phyloP scores from a whole-genome alignment of 768 basidiomycete species.

The Mycena venus region DNA sequence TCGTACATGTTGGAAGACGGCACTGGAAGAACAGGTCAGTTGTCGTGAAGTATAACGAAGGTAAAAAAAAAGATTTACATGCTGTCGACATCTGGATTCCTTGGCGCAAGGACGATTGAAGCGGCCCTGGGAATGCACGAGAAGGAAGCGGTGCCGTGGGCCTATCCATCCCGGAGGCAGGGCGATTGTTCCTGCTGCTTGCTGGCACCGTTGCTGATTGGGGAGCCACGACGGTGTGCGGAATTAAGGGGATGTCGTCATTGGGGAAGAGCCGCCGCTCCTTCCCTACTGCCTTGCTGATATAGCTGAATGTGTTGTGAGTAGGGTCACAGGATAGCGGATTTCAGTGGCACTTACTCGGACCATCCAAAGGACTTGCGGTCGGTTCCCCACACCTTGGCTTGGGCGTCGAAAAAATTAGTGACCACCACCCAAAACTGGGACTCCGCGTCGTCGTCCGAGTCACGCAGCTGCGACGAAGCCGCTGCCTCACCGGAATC shows the following conservation, averaged over 20 bases:
- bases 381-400: background rate
- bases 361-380: background rate
- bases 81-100: too few species aligned
- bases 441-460: background rate
- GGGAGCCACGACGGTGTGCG: background rate
- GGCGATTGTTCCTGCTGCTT: too few species aligned
- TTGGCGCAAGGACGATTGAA: background rate
- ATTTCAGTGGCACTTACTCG: background rate
- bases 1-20: background rate
- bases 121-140: background rate
- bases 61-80: too few species aligned
- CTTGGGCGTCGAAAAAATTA: background rate
- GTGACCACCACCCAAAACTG: background rate
- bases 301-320: background rate
- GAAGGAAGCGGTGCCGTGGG: background rate
- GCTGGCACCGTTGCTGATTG: too few species aligned
- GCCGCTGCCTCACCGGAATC: background rate
- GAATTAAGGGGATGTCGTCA: background rate
- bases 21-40: background rate
- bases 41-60: too few species aligned
- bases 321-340: background rate
- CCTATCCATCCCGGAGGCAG: background rate
- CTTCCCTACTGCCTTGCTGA: background rate
- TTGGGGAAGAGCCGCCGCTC: background rate
- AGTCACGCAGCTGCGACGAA: background rate